A percentile compares a stretch with the other conserved stretches of the same genome.
Evolutionary conservation across 2,329 filamentous ascomycete genomes (phyloP).

Genomic region (Penicillium sp.): DNA sequence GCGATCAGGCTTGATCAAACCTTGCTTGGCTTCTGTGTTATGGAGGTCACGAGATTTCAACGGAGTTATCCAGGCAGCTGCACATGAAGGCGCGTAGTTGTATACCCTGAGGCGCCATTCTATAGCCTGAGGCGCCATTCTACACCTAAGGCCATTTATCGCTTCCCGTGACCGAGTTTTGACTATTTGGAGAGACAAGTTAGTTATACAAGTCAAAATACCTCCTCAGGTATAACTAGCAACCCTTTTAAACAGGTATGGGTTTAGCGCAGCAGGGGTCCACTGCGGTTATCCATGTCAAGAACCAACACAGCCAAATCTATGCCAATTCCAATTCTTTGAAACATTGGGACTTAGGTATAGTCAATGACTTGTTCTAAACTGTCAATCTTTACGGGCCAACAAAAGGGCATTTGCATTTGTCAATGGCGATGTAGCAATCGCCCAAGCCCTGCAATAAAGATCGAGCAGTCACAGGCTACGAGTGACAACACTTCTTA

Average conservation of each 20-base stretch:
- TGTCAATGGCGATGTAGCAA: too few species aligned
- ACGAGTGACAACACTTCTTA: neutral
- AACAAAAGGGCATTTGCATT: too few species aligned
- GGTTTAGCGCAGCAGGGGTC: neutral
- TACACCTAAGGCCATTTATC: neutral
- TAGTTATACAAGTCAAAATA: too few species aligned
- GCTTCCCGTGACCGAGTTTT: neutral
- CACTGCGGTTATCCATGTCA: neutral
- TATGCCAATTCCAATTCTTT: neutral
- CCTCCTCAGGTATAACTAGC: neutral
- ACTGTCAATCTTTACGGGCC: neutral
- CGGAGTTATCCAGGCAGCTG: neutral
- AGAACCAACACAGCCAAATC: neutral
- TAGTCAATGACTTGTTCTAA: neutral
- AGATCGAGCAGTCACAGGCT: neutral
- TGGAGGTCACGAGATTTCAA: neutral
- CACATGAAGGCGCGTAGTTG: neutral
- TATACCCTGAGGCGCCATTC: neutral
- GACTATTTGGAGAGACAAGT: too few species aligned
- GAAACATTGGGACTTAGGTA: too few species aligned
- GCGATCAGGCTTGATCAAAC: neutral
- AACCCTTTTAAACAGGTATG: neutral
- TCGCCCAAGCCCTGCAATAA: neutral
- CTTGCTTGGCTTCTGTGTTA: neutral
- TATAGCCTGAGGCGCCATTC: neutral